Evolutionary conservation across 805 yeast genomes (phyloP), one percentile per base, ranked within the genome.

Genomic region (Blastobotrys mokoenaii): DNA sequence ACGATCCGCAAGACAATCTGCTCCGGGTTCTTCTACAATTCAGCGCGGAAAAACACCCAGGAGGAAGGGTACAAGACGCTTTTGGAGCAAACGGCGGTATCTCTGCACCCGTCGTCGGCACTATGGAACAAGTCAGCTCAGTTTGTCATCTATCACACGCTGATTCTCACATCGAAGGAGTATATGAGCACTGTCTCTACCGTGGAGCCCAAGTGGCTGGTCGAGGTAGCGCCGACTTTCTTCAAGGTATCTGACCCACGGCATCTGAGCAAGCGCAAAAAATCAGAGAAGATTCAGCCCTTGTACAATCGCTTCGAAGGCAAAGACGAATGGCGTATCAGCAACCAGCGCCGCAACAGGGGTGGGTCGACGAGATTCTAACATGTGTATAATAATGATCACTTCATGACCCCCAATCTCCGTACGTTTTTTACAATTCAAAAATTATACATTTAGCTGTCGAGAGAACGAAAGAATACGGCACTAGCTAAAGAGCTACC

Each of bases 31-130:
- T 84, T 84, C 60, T 70, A 83, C 14, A 79, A 84, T 49, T 64
- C 80, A 1, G 84, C 85, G 0, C 65, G 76, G 35, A 77, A 77
- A 52, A 80, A 79, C 50, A 80, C 80, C 34, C 82, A 84, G 49
- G 73, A 78, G n/a, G n/a, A n/a, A n/a, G 69, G 66, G 2, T 69
- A 64, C 54, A 56, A 58, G 43, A 68, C 72, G 2, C 51, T 70
- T 18, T 53, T 55, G 6, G 69, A 64, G 38, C 45, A 51, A n/a
- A 58, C 71, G 1, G 62, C 66, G 3, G 90, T 87, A 1, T 73
- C 68, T 56, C 71, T 90, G 29, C 98, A 90, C 56, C 98, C 98
- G 0, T 82, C 95, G 0, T 84, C 95, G 0, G 76, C 80, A 0
- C 59, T 90, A 27, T 78, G 75, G 55, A 80, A 77, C 47, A 94